Percentiles rank a stretch among this genome's conserved stretches.
phyloP scores from a whole-genome alignment of 331 rosid species.

The Quercus tomentella region DNA sequence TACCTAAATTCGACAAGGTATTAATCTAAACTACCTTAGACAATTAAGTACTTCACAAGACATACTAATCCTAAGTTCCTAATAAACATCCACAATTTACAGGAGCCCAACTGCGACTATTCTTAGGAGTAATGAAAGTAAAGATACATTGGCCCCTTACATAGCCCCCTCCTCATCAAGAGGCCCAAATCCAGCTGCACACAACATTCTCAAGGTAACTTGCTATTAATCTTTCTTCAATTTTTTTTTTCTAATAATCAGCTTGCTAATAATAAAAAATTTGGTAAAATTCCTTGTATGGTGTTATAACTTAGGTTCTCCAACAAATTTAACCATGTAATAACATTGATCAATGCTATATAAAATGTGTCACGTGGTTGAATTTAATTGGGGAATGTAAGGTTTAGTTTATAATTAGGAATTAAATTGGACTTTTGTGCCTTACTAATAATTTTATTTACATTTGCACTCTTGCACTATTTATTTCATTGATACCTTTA shows the following conservation, averaged over 20 bases:
- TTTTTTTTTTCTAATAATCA: no score
- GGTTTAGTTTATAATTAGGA: no score
- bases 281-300: no score
- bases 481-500: not conserved
- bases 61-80: no score
- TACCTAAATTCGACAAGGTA: conserved; percentile 25
- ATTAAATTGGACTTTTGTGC: no score
- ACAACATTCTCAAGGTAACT: conserved; percentile 32
- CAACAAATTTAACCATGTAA: no score
- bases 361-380: no score
- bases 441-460: not conserved
- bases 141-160: conserved; percentile 15
- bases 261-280: no score
- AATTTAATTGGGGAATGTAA: no score
- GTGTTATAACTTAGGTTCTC: no score
- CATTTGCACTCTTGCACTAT: not conserved
- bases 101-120: conserved; percentile 30
- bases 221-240: not conserved
- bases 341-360: no score
- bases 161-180: conserved; percentile 28
- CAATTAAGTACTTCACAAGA: not conserved
- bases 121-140: conserved; percentile 13
- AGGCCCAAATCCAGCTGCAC: conserved; percentile 34
- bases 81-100: not conserved
- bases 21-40: not conserved